Base-by-base conservation (phyloP, 2,329 filamentous ascomycete species). In the Neurospora crassa region DNA sequence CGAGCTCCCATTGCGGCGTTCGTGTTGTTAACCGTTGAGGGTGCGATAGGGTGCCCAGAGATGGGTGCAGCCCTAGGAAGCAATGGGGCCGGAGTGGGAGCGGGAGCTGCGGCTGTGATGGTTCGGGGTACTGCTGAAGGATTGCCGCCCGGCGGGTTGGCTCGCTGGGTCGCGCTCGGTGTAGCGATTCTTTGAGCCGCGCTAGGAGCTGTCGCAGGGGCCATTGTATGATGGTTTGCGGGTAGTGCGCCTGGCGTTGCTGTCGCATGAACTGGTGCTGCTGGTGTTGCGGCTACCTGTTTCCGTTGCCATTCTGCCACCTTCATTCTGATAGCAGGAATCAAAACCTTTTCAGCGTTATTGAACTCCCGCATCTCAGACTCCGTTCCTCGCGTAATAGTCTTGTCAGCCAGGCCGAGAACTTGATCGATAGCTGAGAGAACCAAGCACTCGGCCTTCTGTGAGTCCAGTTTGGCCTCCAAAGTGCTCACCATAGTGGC, bases 381-480 rank as follows among this genome's bases (percentile, higher is more conserved):
- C 41, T 79, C 78, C 40, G 73, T 71, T 14, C 72, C 74, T 12
- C 75, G 76, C 73, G 80, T 77, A 43, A 78, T 77, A 73, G 82
- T 85, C 5, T 80, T 79, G 42, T 83, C 80, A 3, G 83, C 81
- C 20, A 87, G 80, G 2, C 84, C 85, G 7, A 87, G 78, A 2
- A 84, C 83, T 29, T 84, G 84, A 73, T 86, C 83, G 67, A 86
- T 84, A 14, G 85, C 84, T 2, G 84, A 86, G 41, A 87, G 76
- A 0, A 85, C 79, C 42, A 87, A 78, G 12, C 81, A 81, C 74
- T 86, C 84, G 14, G 84, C 82, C 72, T 81, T 81, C 37, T 78
- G 78, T 70, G 80, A 79, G 29, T 83, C 83, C 69, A 81, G 77
- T 59, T 80, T 82, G 0, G 74, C 77, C 59, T 80, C 80, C 67